Percentiles rank a stretch among this genome's conserved stretches.
Conservation (phyloP, 2,329 filamentous ascomycete genomes). For the Aspergillus ochraceoroseus region DNA sequence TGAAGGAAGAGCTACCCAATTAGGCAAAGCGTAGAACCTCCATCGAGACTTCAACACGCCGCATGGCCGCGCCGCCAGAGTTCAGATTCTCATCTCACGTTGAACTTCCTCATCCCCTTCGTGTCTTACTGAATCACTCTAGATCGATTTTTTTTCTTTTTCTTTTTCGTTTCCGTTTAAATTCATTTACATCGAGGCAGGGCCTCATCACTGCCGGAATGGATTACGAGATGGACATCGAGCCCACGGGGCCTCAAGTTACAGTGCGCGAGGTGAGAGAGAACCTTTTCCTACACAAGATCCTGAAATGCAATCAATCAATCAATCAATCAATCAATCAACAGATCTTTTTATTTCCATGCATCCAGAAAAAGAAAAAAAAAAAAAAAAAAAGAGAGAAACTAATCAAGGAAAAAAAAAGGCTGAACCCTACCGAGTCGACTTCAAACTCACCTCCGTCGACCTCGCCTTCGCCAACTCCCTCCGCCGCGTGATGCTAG, state of each 20-base stretch:
- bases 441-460: constrained; percentile 86
- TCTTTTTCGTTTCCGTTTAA: too few species aligned
- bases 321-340: too few species aligned
- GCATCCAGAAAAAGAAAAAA: not conserved
- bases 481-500: constrained; percentile 81
- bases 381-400: not conserved
- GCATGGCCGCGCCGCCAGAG: constrained; percentile 3
- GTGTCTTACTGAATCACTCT: too few species aligned
- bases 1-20: constrained; percentile 21
- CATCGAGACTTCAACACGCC: constrained; percentile 11
- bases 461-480: constrained; percentile 91
- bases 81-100: not conserved
- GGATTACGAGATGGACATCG: constrained; percentile 48
- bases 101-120: not conserved
- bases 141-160: not conserved
- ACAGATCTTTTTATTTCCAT: too few species aligned
- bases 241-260: constrained; percentile 46
- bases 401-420: not conserved
- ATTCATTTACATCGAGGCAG: constrained; percentile 8
- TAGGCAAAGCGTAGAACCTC: constrained; percentile 22
- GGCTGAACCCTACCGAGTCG: constrained; percentile 75
- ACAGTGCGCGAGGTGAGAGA: constrained; percentile 47
- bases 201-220: constrained; percentile 31
- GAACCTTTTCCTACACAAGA: too few species aligned
- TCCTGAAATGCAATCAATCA: too few species aligned